A percentile compares a stretch with the other conserved stretches of the same genome.
phyloP scores from a whole-genome alignment of 371 early-diverging fungal genomes.

The Mortierella sp. region DNA sequence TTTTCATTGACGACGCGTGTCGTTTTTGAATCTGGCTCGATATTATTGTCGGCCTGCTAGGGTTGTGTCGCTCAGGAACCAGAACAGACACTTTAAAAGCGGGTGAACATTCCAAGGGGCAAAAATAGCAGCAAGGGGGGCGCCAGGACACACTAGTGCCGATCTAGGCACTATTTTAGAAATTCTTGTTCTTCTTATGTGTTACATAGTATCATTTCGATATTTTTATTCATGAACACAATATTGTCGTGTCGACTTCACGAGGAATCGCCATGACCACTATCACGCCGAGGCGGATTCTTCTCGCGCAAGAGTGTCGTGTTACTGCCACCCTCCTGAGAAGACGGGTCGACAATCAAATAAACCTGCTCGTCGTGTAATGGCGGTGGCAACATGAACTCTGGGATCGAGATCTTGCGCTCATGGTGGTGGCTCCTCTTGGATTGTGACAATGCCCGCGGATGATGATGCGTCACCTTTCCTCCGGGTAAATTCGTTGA shows the following conservation, averaged over 20 bases:
- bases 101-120: too few relatives aligned
- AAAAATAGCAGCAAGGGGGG: too few relatives aligned
- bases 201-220: background rate
- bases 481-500: background rate
- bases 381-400: slow-evolving; percentile 34
- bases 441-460: background rate
- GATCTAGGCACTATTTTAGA: too few relatives aligned
- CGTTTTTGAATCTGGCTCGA: too few relatives aligned
- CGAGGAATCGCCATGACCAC: slow-evolving; percentile 30
- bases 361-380: slow-evolving; percentile 32
- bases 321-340: background rate
- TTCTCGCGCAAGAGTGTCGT: slow-evolving; percentile 16
- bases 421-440: slow-evolving; percentile 29
- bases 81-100: too few relatives aligned
- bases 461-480: background rate
- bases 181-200: too few relatives aligned
- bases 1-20: too few relatives aligned
- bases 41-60: too few relatives aligned
- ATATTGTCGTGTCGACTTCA: background rate
- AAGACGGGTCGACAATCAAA: slow-evolving; percentile 32
- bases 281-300: slow-evolving; percentile 36
- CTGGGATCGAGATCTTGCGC: slow-evolving; percentile 44
- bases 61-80: too few relatives aligned
- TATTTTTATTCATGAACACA: background rate
- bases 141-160: too few relatives aligned